Evolutionary conservation across 2,329 filamentous ascomycete genomes (phyloP), one percentile per base, ranked within the genome.

Genomic region (Colletotrichum endophyticum): DNA sequence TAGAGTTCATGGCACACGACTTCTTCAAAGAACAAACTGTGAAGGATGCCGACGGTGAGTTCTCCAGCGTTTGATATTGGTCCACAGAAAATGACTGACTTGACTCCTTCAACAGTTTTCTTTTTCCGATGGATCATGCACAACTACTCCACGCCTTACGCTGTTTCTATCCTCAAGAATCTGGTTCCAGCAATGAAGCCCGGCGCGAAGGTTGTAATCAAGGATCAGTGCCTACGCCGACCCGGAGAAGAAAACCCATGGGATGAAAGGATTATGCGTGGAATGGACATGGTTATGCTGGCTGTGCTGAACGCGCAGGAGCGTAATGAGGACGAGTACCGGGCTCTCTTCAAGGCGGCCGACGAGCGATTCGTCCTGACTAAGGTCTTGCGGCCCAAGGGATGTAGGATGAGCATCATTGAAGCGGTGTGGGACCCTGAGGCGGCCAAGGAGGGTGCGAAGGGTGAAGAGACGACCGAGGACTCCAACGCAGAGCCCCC

Each of bases 241-340:
- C 81, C 84, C 1, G 85, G 85, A 1, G 79, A 77, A 4, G 86
- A 89, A 77, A 83, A 82, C 27, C 79, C 84, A 2, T 88, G 86
- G 85, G 87, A 89, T 75, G 87, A 89, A 79, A 87, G 84, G 76
- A 81, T 89, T 56, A 87, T 89, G 73, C 81, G 86, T 15, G 84
- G 85, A 39, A 89, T 90, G 87, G 89, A 91, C 77, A 80, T 90
- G 77, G 82, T 89, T 4, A 91, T 91, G 89, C 79, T 91, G 80
- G 85, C 85, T 12, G 76, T 90, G 39, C 82, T 90, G 49, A 91
- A 91, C 77, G 86, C 89, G 4, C 86, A 89, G 79, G 90, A 91
- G 81, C 84, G 89, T 11, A 84, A 84, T 5, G 86, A 88, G 76
- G 80, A 81, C 8, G 88, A 89, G 76, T 91, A 90, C 73, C 79